These are phyloP conservation scores for Telopea speciosissima DNA, from an alignment of 177 flowering plant genomes.

Conservation along the genomic window DNA sequence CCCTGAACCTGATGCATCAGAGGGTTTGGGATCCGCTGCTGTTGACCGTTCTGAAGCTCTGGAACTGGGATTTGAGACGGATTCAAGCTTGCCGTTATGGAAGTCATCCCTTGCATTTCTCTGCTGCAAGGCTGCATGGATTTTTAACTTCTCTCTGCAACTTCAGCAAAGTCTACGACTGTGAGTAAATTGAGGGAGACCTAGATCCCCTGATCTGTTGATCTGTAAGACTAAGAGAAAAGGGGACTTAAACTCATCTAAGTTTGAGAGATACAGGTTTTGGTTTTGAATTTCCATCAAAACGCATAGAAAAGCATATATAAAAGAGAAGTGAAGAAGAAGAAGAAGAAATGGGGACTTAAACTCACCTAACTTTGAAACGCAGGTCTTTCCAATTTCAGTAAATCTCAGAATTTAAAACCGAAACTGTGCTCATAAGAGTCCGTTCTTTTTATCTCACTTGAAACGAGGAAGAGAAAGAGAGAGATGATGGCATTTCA, in stretches of 20 bases:
- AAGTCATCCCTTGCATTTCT: conserved; percentile 39
- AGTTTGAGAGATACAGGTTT: not conserved
- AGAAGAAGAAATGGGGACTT: not conserved
- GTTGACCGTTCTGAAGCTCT: conserved; percentile 27
- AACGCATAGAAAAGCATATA: no score
- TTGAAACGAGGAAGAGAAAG: not conserved
- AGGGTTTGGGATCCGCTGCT: conserved; percentile 21
- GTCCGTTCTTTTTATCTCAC: not conserved
- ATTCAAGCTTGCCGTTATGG: conserved; percentile 23
- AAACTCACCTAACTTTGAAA: not conserved
- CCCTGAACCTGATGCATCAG: conserved; percentile 21
- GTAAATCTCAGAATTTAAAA: not conserved
- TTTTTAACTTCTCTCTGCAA: not conserved
- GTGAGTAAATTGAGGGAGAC: no score
- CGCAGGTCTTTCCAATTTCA: not conserved
- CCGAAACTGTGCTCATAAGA: not conserved
- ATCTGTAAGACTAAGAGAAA: no score
- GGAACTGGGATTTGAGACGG: conserved; percentile 29
- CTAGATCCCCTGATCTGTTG: no score
- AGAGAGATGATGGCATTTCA: not conserved
- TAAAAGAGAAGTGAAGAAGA: no score
- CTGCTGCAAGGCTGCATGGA: conserved; percentile 31
- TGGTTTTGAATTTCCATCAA: not conserved
- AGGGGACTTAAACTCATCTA: no score
- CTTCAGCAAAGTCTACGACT: not conserved